phyloP scores from a whole-genome alignment of 164 flowering plant genomes.

The Cinnamomum chago region DNA sequence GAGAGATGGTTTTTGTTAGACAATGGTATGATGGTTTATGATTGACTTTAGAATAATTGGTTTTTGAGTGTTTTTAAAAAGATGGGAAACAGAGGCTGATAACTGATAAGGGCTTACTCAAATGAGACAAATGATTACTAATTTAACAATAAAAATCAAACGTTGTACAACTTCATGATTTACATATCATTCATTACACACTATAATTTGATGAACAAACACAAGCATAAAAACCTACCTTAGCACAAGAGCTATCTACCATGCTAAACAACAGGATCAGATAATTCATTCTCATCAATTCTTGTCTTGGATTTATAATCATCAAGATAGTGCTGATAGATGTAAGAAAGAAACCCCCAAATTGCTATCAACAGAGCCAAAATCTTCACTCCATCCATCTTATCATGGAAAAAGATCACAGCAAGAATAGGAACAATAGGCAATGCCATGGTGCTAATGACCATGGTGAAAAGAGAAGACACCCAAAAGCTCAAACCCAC shows the following conservation, averaged over 20 bases:
- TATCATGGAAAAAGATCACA: conserved; percentile 29
- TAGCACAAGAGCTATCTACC: background rate
- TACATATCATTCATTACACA: too few species aligned
- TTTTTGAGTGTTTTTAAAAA: too few species aligned
- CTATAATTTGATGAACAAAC: background rate
- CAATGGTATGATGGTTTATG: too few species aligned
- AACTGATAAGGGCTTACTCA: background rate
- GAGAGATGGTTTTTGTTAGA: background rate
- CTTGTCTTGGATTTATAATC: conserved; percentile 7
- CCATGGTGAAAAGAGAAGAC: conserved; percentile 19
- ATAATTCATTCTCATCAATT: background rate
- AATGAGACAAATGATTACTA: background rate
- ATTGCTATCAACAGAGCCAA: conserved; percentile 25
- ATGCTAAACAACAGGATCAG: background rate
- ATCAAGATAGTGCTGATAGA: conserved; percentile 31
- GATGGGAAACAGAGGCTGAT: background rate
- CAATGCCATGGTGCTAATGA: conserved; percentile 12
- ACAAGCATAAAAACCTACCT: background rate
- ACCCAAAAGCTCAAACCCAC: conserved; percentile 25
- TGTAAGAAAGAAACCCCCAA: conserved; percentile 27
- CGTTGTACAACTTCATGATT: background rate
- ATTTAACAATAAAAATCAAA: background rate
- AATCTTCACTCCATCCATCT: conserved; percentile 33
- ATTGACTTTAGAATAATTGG: too few species aligned
- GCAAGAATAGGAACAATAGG: conserved; percentile 25